These are phyloP conservation scores for Neurospora sp. DNA, from an alignment of 2,329 filamentous ascomycete genomes.

Conservation along the genomic window DNA sequence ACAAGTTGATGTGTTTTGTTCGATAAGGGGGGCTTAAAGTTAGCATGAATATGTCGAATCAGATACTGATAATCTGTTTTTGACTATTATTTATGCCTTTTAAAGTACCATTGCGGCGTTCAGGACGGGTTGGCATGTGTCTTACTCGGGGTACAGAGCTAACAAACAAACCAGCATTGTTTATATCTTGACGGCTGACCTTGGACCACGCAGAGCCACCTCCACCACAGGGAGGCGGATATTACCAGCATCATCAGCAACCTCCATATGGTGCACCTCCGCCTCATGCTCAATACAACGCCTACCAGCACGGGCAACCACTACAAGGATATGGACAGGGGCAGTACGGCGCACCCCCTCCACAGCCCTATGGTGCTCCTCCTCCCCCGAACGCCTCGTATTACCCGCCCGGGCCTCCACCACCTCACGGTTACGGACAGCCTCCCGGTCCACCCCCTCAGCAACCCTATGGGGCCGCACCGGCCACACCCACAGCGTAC, in stretches of 20 bases:
- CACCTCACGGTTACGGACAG: constrained; percentile 22
- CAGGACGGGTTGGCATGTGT: too few species aligned
- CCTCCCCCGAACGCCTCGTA: not conserved
- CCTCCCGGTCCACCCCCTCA: too few species aligned
- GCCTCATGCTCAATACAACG: constrained; percentile 8
- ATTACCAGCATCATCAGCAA: constrained; percentile 19
- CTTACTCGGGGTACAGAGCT: too few species aligned
- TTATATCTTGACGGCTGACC: not conserved
- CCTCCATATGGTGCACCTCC: constrained; percentile 11
- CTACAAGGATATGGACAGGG: constrained; percentile 12
- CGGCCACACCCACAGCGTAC: constrained; percentile 22
- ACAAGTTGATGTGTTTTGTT: too few species aligned
- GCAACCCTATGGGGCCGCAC: constrained; percentile 24
- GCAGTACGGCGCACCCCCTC: constrained; percentile 25
- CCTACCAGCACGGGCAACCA: constrained; percentile 4
- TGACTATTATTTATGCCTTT: too few species aligned
- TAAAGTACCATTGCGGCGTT: too few species aligned
- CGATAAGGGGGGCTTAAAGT: too few species aligned
- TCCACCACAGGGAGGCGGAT: constrained; percentile 20
- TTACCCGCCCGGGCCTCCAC: constrained; percentile 19
- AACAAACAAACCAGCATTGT: too few species aligned
- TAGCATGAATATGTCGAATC: too few species aligned
- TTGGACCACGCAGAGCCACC: constrained; percentile 14
- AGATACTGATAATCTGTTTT: too few species aligned
- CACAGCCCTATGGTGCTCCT: constrained; percentile 12